Percentiles rank a stretch among this genome's conserved stretches.
Evolutionary conservation across 2,329 filamentous ascomycete genomes (phyloP).

Genomic region (Apiospora pterosperma): DNA sequence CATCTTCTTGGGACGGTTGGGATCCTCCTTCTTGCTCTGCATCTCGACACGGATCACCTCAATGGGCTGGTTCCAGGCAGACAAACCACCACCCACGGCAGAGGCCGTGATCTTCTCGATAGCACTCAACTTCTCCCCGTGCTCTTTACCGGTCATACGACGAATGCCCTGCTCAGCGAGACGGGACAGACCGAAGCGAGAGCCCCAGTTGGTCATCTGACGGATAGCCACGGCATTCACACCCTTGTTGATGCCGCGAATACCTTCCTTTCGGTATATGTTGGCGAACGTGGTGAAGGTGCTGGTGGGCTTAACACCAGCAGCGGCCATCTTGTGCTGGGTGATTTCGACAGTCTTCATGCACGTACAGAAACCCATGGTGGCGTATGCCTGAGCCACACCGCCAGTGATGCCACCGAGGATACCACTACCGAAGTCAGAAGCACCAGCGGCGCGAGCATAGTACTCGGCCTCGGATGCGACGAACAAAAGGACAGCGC

Average conservation of each 20-base stretch:
- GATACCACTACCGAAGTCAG: slow-evolving; percentile 86
- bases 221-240: slow-evolving; percentile 98
- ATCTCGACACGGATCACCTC: slow-evolving; percentile 99
- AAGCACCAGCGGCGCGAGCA: slow-evolving; percentile 77
- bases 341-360: slow-evolving; percentile 99
- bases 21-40: slow-evolving; percentile 98
- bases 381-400: slow-evolving; percentile 96
- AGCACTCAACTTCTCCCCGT: slow-evolving; percentile 72
- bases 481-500: slow-evolving; percentile 97
- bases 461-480: slow-evolving; percentile 97
- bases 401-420: slow-evolving; percentile 87
- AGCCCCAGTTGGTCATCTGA: slow-evolving; percentile 99
- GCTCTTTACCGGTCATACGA: slow-evolving; percentile 70
- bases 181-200: slow-evolving; percentile 88
- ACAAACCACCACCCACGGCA: slow-evolving; percentile 85
- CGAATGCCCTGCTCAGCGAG: slow-evolving; percentile 89
- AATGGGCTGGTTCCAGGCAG: slow-evolving; percentile 99
- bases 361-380: slow-evolving; percentile 99
- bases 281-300: slow-evolving; percentile 96
- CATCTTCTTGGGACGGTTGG: slow-evolving; percentile 98
- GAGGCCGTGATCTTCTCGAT: slow-evolving; percentile 87
- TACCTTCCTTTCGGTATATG: slow-evolving; percentile 93
- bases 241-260: slow-evolving; percentile 94
- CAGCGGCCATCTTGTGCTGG: slow-evolving; percentile 87
- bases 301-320: slow-evolving; percentile 79